Base-by-base conservation (phyloP, 2,329 filamentous ascomycete genomes). In the Dactylella cylindrospora region DNA sequence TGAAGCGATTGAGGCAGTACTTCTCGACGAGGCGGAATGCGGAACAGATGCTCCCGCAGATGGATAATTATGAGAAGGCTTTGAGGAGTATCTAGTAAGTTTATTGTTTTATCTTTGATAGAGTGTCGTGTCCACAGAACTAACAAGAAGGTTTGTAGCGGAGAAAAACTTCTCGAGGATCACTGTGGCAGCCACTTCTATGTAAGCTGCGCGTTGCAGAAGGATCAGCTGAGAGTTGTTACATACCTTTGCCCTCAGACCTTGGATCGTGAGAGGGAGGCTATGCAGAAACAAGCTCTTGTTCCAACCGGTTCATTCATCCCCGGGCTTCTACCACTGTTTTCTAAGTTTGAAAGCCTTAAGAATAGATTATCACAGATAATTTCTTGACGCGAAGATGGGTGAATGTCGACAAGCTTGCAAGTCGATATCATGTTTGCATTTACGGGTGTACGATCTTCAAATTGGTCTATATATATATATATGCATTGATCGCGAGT, bases 51-150 rank as follows among this genome's bases (percentile, higher is more conserved):
- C 19, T 52, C 1, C 46, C 19, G 3, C 54, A 52, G 40, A 66
- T 67, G 64, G 52, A 66, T 36, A 68, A 65, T 9, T 68, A 68
- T 19, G 68, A 68, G 17, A 40, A 54, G 26, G 65, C 67, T 1
- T 20, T 68, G 41, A 44, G 57, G 25, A 53, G 60, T 28, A 65
- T 66, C 20, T 67, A 68, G 64, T 66, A 40, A 60, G 64, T 60
- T 10, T n/a, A 17, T 2, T 5, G 19, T 29, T 28, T n/a, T 10
- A 22, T 43, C 28, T 44, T 17, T 23, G 2, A 19, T 13, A 22
- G 3, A 22, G 15, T 31, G 22, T 22, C 9, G 5, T 22, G 12
- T 19, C 8, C 22, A 10, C 6, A 8, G 20, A 12, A 15, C 5
- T 43, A 13, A 38, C 29, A 25, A 22, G 19, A 2, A n/a, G 12